Base-by-base conservation (phyloP, 768 basidiomycete species). In the Termitomyces sp. region DNA sequence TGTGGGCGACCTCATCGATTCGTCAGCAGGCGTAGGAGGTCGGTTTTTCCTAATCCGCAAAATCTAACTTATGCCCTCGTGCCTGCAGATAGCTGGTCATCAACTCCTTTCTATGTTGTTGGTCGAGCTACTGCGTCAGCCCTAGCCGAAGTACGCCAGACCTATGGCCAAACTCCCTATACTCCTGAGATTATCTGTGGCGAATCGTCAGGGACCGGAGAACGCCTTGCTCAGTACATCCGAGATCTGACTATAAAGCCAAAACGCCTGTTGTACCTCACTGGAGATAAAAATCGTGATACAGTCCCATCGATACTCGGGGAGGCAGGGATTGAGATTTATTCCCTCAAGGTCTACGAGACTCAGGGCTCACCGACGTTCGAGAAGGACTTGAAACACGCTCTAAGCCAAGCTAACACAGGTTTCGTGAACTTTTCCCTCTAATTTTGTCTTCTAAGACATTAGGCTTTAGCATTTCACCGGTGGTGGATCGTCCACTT, bases 261-360 rank as follows among this genome's bases (percentile, higher is more conserved):
- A 5, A 65, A 61, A 17, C 77, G 69, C 36, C 68, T 95, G 52
- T 71, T 95, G 6, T 94, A 92, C 69, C 80, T 96, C 9, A 91
- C 86, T 11, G 93, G 93, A 25, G 94, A 95, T 80, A 96, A 94
- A 77, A 93, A 91, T 61, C 78, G 84, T 17, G 90, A 92, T 63
- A 87, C 83, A 0, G 72, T 94, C 2, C 74, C 83, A 0, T 74
- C 63, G 15, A 77, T 86, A 9, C 74, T 94, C 42, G 60, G 63
- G 0, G 76, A 75, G 0, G 81, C 74, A 0, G 77, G 77, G 1
- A 69, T 91, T 1, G 65, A 66, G 38, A 69, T 90, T 36, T 74
- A 79, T 4, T 61, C 77, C 12, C 66, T 92, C 11, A 83, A 88
- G 69, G 91, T 91, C 9, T 94, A 94, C 67, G 79, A 78, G 66